Conservation (phyloP, 257 asterid species). For the Jasminum sambac region DNA sequence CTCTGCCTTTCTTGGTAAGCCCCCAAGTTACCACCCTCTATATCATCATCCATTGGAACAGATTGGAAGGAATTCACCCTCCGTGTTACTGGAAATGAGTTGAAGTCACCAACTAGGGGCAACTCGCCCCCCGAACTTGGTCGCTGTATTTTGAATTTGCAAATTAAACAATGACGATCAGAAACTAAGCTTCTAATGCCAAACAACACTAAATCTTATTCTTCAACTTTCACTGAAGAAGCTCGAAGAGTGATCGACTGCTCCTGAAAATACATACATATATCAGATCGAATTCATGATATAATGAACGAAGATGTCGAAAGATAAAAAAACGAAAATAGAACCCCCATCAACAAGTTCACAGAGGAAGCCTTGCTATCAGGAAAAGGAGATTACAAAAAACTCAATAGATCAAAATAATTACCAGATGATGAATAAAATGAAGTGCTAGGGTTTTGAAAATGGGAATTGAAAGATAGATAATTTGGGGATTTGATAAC, state of each 20-base stretch:
- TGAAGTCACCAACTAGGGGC: conserved; percentile 71
- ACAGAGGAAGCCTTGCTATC: not conserved
- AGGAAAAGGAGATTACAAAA: not conserved
- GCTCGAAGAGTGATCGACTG: conserved; percentile 1
- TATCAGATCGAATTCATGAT: conserved; percentile 10
- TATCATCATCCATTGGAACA: conserved; percentile 79
- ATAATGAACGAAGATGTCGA: not conserved
- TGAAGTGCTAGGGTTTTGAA: conserved; percentile 26
- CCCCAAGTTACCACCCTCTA: conserved; percentile 85
- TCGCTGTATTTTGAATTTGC: conserved; percentile 59
- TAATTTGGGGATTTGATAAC: not conserved
- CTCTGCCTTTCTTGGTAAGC: conserved; percentile 75
- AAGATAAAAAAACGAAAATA: not conserved
- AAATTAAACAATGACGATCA: conserved; percentile 11
- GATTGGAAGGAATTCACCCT: conserved; percentile 83
- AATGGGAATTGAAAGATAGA: not conserved
- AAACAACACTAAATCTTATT: conserved; percentile 6
- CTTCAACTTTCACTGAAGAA: not conserved
- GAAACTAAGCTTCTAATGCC: conserved; percentile 19
- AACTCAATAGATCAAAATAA: conserved; percentile 26
- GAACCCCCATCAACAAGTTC: not conserved
- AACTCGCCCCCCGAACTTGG: conserved; percentile 90
- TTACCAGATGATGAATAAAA: conserved; percentile 16
- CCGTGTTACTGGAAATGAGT: conserved; percentile 63
- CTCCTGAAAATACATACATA: conserved; percentile 21